Evolutionary conservation across 2,329 filamentous ascomycete species (phyloP).

Genomic region (Trichophyton benhamiae): DNA sequence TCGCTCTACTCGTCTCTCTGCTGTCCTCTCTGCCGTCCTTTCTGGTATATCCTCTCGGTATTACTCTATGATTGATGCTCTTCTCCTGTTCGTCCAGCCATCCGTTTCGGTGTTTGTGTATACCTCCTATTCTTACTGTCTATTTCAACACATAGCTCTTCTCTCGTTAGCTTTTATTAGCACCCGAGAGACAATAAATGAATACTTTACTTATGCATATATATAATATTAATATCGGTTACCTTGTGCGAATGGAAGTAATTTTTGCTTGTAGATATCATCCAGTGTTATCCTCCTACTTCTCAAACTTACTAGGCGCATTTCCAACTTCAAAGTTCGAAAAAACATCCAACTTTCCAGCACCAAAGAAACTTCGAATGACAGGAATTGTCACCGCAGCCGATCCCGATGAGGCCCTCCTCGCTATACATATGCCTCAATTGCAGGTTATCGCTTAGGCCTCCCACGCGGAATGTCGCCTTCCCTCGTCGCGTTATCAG

Average conservation of each 20-base stretch:
- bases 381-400: not conserved
- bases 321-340: not conserved
- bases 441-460: conserved; percentile 8
- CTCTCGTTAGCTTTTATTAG: no score
- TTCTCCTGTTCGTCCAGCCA: not conserved
- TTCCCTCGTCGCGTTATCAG: not conserved
- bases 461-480: conserved; percentile 4
- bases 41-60: not conserved
- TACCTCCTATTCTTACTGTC: no score
- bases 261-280: no score
- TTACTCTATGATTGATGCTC: not conserved
- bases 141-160: no score
- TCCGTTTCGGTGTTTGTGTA: not conserved
- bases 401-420: conserved; percentile 18
- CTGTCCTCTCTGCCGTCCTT: no score
- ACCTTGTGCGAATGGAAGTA: no score
- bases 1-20: not conserved
- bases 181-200: no score
- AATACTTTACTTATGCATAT: no score
- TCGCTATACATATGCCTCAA: conserved; percentile 16
- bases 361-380: not conserved
- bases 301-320: not conserved
- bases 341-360: not conserved
- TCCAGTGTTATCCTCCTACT: not conserved
- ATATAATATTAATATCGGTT: no score